These are phyloP conservation scores for Podospora conica DNA, from an alignment of 495 filamentous ascomycete species.

Conservation along the genomic window DNA sequence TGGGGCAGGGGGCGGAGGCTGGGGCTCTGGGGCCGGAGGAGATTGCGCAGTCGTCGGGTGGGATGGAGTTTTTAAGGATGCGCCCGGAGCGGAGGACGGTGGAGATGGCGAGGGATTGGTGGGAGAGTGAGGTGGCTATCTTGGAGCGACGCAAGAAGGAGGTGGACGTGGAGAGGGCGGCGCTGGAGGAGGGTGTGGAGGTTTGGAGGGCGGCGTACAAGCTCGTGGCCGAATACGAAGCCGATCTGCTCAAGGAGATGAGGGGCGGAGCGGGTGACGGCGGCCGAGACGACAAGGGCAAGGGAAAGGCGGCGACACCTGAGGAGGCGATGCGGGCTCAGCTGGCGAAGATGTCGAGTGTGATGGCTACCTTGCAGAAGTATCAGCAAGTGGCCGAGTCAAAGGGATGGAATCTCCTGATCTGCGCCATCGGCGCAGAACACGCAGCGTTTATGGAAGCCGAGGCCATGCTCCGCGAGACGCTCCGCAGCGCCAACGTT, in stretches of 20 bases:
- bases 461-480: conserved; percentile 53
- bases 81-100: conserved; percentile 65
- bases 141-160: conserved; percentile 52
- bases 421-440: conserved; percentile 85
- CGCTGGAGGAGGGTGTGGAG: conserved; percentile 74
- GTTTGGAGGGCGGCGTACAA: conserved; percentile 70
- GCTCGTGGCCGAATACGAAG: conserved; percentile 65
- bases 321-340: conserved; percentile 40
- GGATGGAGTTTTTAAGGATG: conserved; percentile 48
- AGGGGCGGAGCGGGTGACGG: conserved; percentile 10
- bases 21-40: conserved; percentile 20
- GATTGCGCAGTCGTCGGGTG: conserved; percentile 19
- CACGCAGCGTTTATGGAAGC: conserved; percentile 75
- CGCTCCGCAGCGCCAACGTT: conserved; percentile 31
- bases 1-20: not conserved
- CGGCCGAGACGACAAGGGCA: conserved; percentile 20
- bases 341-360: conserved; percentile 49
- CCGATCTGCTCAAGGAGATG: conserved; percentile 53
- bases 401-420: conserved; percentile 76
- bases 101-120: conserved; percentile 71
- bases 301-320: conserved; percentile 12
- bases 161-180: conserved; percentile 62
- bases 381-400: conserved; percentile 55
- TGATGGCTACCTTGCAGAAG: conserved; percentile 53
- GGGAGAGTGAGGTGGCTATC: conserved; percentile 56